Evolutionary conservation across 495 filamentous ascomycete genomes (phyloP).

Genomic region (Penicillium steckii): DNA sequence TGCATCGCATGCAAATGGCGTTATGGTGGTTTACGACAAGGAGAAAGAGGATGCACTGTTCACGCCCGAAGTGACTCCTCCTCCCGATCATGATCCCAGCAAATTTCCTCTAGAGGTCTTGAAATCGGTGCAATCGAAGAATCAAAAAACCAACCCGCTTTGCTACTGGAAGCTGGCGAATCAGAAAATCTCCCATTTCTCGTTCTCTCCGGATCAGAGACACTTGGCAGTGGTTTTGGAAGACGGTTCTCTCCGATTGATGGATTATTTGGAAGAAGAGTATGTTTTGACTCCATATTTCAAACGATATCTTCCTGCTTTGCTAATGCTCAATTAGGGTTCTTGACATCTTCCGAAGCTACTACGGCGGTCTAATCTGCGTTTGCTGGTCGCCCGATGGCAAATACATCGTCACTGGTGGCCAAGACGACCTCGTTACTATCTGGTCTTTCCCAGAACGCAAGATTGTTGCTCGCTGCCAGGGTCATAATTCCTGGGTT

Average conservation of each 20-base stretch:
- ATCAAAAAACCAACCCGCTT: constrained; percentile 91
- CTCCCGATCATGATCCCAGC: constrained; percentile 43
- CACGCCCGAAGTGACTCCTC: constrained; percentile 50
- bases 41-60: constrained; percentile 93
- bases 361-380: constrained; percentile 89
- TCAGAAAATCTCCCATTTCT: constrained; percentile 82
- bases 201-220: constrained; percentile 81
- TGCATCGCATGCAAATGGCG: constrained; percentile 88
- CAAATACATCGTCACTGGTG: constrained; percentile 91
- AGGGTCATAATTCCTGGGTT: constrained; percentile 94
- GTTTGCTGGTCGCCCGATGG: constrained; percentile 98
- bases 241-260: constrained; percentile 83
- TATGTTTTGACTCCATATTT: constrained; percentile 44
- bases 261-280: constrained; percentile 91
- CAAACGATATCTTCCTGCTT: not conserved
- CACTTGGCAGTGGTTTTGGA: constrained; percentile 92
- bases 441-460: constrained; percentile 90
- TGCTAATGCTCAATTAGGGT: constrained; percentile 51
- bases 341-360: constrained; percentile 80
- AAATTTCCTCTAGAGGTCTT: constrained; percentile 57
- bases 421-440: constrained; percentile 90
- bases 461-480: constrained; percentile 84
- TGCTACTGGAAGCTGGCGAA: constrained; percentile 88
- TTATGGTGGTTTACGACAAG: constrained; percentile 96
- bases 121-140: constrained; percentile 88